Evolutionary conservation across 2,329 filamentous ascomycete genomes (phyloP).

Genomic region (Furcasterigmium sp.): DNA sequence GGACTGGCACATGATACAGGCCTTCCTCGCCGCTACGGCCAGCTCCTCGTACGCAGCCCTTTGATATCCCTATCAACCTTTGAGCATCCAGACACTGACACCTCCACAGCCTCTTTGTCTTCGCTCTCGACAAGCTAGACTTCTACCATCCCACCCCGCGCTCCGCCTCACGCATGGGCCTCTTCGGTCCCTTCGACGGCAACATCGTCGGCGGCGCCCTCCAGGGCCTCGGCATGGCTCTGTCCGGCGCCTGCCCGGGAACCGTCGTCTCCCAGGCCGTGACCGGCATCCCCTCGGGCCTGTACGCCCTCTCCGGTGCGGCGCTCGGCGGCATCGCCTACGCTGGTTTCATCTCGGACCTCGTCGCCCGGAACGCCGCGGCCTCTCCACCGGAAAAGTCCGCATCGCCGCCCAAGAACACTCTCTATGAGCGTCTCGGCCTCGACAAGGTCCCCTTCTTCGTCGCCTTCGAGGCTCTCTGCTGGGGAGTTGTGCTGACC

Average conservation of each 20-base stretch:
- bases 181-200: conserved; percentile 54
- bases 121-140: conserved; percentile 35
- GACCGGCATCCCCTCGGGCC: conserved; percentile 43
- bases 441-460: conserved; percentile 29
- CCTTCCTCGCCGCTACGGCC: conserved; percentile 58
- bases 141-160: conserved; percentile 41
- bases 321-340: conserved; percentile 50
- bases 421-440: conserved; percentile 34
- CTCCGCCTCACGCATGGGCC: conserved; percentile 42
- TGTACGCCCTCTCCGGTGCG: conserved; percentile 48
- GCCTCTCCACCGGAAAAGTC: conserved; percentile 10
- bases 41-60: conserved; percentile 53
- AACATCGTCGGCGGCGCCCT: conserved; percentile 60
- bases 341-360: conserved; percentile 35
- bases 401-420: conserved; percentile 13
- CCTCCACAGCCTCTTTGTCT: conserved; percentile 35
- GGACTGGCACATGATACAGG: conserved; percentile 62
- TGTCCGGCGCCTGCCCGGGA: conserved; percentile 61
- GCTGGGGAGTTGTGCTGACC: conserved; percentile 32
- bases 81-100: background rate
- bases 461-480: conserved; percentile 35
- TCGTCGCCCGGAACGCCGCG: conserved; percentile 22
- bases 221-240: conserved; percentile 60
- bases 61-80: background rate
- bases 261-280: conserved; percentile 58